Conservation (phyloP, 1,284 basidiomycete genomes). For the Neonothopanus nambi region DNA sequence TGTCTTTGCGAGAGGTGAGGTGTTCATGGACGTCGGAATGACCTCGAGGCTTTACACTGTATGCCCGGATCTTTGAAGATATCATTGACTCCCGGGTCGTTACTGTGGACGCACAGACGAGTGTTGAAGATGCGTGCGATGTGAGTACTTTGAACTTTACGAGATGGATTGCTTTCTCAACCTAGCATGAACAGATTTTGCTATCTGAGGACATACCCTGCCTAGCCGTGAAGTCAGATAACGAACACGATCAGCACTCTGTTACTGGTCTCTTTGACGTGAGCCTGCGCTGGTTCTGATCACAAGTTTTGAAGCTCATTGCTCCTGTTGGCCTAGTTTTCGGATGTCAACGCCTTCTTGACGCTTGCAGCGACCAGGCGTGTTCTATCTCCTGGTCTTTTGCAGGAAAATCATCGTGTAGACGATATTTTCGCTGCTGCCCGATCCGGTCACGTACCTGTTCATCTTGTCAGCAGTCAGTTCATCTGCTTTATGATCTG, state of each 20-base stretch:
- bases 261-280: conserved; percentile 77
- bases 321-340: conserved; percentile 51
- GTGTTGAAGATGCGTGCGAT: conserved; percentile 79
- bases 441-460: conserved; percentile 67
- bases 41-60: too few species aligned
- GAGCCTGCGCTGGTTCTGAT: conserved; percentile 25
- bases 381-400: conserved; percentile 57
- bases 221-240: conserved; percentile 52
- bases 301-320: not conserved
- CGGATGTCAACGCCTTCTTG: conserved; percentile 80
- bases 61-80: conserved; percentile 31
- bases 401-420: conserved; percentile 57
- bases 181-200: conserved; percentile 46
- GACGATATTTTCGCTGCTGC: conserved; percentile 72
- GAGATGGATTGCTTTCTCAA: not conserved
- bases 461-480: conserved; percentile 75
- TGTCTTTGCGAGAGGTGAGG: conserved; percentile 54
- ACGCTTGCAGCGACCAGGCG: conserved; percentile 77
- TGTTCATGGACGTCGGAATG: too few species aligned
- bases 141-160: conserved; percentile 33
- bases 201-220: conserved; percentile 63
- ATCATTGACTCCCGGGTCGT: conserved; percentile 67
- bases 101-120: conserved; percentile 61
- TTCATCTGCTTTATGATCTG: conserved; percentile 18
- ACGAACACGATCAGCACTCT: not conserved